Conservation (phyloP, 305 asterid genomes). For the Lippia alba region DNA sequence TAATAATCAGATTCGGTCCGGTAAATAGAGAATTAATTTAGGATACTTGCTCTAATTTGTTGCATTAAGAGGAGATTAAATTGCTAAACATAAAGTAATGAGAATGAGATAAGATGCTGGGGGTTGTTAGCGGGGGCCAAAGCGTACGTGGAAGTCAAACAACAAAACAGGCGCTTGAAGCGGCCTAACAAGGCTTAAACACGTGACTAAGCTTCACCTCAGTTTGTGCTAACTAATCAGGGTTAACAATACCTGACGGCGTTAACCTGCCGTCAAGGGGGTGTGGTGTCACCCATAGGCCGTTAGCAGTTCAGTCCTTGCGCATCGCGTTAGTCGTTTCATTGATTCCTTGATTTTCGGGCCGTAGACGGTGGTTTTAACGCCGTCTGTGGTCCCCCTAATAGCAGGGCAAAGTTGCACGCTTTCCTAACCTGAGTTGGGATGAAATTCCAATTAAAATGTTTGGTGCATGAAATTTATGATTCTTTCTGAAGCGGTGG, state of each 20-base stretch:
- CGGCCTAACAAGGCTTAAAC: conserved; percentile 23
- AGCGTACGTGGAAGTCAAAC: conserved; percentile 33
- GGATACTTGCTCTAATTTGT: too few species aligned
- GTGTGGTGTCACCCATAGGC: conserved; percentile 12
- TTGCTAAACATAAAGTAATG: background rate
- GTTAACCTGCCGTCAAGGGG: conserved; percentile 18
- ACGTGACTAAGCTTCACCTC: conserved; percentile 32
- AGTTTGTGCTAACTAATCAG: background rate
- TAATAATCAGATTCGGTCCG: background rate
- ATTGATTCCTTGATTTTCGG: conserved; percentile 9
- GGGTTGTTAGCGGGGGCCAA: conserved; percentile 17
- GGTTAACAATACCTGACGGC: conserved; percentile 22
- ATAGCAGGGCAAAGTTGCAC: conserved; percentile 15
- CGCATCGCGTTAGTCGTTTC: conserved; percentile 1
- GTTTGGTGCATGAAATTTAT: conserved; percentile 39
- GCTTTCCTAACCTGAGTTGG: conserved; percentile 32
- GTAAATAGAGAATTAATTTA: background rate
- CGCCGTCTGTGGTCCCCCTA: conserved; percentile 39
- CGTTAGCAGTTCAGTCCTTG: background rate
- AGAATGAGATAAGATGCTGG: conserved; percentile 17
- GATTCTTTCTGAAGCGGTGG: conserved; percentile 34
- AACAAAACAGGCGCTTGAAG: conserved; percentile 29
- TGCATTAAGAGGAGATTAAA: background rate
- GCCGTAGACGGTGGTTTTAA: conserved; percentile 31
- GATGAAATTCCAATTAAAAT: conserved; percentile 12